Evolutionary conservation across 106 monocot species (phyloP).

Genomic region (Dendrobium chrysotoxum): DNA sequence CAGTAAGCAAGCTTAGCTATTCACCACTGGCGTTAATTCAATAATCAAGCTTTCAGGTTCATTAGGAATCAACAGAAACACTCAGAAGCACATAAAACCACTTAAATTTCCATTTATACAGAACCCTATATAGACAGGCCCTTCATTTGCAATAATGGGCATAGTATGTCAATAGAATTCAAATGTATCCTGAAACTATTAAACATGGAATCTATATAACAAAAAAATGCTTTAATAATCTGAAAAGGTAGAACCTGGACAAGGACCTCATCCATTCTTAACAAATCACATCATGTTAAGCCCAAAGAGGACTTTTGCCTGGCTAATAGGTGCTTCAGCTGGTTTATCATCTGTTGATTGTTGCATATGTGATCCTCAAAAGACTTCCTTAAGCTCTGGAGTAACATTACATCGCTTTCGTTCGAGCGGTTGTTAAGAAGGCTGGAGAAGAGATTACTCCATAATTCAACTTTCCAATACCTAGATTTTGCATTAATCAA

Average conservation of each 20-base stretch:
- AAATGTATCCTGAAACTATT: not conserved
- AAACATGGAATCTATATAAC: not conserved
- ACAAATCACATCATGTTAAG: slow-evolving; percentile 33
- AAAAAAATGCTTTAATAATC: not conserved
- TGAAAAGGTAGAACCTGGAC: not conserved
- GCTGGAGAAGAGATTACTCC: slow-evolving; percentile 68
- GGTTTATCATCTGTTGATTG: slow-evolving; percentile 39
- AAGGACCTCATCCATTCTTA: not conserved
- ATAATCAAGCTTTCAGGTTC: not conserved
- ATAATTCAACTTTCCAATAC: slow-evolving; percentile 86
- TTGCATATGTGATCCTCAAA: slow-evolving; percentile 62
- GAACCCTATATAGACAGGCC: not conserved
- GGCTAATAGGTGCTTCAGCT: slow-evolving; percentile 45
- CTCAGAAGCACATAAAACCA: not conserved
- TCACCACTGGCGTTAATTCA: no score
- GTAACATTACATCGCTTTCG: slow-evolving; percentile 44
- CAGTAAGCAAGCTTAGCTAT: no score
- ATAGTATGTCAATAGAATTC: not conserved
- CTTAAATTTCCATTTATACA: not conserved
- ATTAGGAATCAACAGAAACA: not conserved
- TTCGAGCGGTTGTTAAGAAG: slow-evolving; percentile 59
- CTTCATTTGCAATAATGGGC: not conserved
- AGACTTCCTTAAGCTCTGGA: slow-evolving; percentile 46
- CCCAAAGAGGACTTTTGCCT: slow-evolving; percentile 80
- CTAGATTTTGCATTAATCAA: slow-evolving; percentile 14